Base-by-base conservation (phyloP, 768 basidiomycete species). In the Lactifluus pinguis region DNA sequence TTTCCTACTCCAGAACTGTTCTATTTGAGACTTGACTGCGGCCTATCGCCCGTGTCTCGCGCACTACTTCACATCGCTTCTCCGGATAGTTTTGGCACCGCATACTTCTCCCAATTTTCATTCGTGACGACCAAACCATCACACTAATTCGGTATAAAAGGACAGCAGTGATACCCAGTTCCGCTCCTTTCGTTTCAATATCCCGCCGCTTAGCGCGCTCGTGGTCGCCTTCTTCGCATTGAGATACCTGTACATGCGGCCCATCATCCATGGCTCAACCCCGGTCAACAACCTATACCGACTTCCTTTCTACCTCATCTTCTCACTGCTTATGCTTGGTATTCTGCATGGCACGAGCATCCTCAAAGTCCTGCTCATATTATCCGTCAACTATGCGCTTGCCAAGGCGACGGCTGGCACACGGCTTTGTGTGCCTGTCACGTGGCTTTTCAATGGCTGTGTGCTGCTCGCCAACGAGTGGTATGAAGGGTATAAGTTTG, bases 101-200 rank as follows among this genome's bases (percentile, higher is more conserved):
- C 25, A 14, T 48, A 32, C 55, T 17, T 29, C 21, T 5, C 9
- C 17, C n/a, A 11, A 29, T 19, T 45, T 7, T 44, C n/a, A n/a
- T 25, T 49, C n/a, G n/a, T 11, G 14, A 36, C 21, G 1, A 30
- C 45, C 21, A 38, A 21, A 25, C 34, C 15, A 4, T 5, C 49
- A 14, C n/a, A 4, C 55, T 52, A 15, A 57, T 17, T 38, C 10
- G 9, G 15, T 10, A 41, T 52, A 21, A 51, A 47, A 98, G 95
- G 97, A 99, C 72, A 90, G 87, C 69, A 92, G 90, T 64, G 97
- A 98, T 68, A 75, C 79, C 0, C 97, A 98, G 75, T 98, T 94
- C 70, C 87, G 87, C 29, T 80, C 84, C 3, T 97, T 99, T 72
- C 83, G 97, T 42, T 77, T 80, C 66, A 91, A 93, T 69, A 69